Conservation (phyloP, 176 grass and related monocot species). For the sorghum (Sorghum bicolor) region Sorghum_bicolor_NCBIv3 NC_012875.2:56263001-56263500, state of each 20-base stretch:
- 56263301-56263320: slow-evolving; percentile 59
- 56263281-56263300: slow-evolving; percentile 67
- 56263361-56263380: slow-evolving; percentile 58
- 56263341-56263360: slow-evolving; percentile 48
- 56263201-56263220: slow-evolving; percentile 56
- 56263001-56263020: slow-evolving; percentile 43
- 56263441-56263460: slow-evolving; percentile 42
- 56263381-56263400: slow-evolving; percentile 52
- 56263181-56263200: slow-evolving; percentile 54
- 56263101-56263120: slow-evolving; percentile 51
- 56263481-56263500: slow-evolving; percentile 53
- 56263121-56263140: slow-evolving; percentile 33
- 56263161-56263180: slow-evolving; percentile 55
- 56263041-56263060: slow-evolving; percentile 55
- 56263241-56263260: slow-evolving; percentile 50
- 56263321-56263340: slow-evolving; percentile 54
- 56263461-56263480: slow-evolving; percentile 46
- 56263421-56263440: slow-evolving; percentile 51
- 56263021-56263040: slow-evolving; percentile 50
- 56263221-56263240: slow-evolving; percentile 45
- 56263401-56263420: slow-evolving; percentile 47
- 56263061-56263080: slow-evolving; percentile 46
- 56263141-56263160: slow-evolving; percentile 55
- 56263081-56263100: slow-evolving; percentile 42
- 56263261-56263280: slow-evolving; percentile 65